phyloP scores from a whole-genome alignment of 129 eudicot species.

The Sambucus nigra region DNA sequence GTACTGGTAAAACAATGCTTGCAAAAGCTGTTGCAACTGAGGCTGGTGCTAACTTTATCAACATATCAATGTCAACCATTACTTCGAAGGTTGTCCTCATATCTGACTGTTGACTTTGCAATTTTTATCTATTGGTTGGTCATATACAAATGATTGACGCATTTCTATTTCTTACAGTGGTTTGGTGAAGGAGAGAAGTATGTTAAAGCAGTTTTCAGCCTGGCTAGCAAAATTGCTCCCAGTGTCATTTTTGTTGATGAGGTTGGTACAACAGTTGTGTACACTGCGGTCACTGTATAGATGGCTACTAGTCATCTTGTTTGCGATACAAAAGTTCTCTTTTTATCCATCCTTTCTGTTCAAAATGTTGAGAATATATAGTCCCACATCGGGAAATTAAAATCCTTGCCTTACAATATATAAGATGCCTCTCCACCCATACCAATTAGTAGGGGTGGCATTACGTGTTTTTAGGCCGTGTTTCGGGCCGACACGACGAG shows the following conservation, averaged over 20 bases:
- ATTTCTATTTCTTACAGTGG: constrained; percentile 47
- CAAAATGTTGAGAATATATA: no score
- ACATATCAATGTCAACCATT: constrained; percentile 83
- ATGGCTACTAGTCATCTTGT: not conserved
- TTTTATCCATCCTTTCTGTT: no score
- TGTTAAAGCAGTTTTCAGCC: constrained; percentile 79
- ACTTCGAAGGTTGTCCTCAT: constrained; percentile 50
- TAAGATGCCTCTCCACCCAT: no score
- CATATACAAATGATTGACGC: not conserved
- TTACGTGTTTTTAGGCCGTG: no score
- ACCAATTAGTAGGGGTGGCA: no score
- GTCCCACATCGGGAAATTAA: no score
- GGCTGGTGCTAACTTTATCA: constrained; percentile 93
- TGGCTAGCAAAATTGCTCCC: constrained; percentile 89
- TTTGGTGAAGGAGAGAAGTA: constrained; percentile 94
- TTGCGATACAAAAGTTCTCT: no score
- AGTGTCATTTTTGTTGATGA: constrained; percentile 83
- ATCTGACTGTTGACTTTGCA: not conserved
- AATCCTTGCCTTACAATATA: no score
- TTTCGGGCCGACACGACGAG: no score
- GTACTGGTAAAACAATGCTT: constrained; percentile 96
- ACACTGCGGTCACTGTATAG: not conserved
- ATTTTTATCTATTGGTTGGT: constrained; percentile 3
- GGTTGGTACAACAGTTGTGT: constrained; percentile 37
- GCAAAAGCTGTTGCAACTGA: constrained; percentile 97